phyloP scores from a whole-genome alignment of 176 grass and related monocot species.

The Eremochloa ophiuroides region DNA sequence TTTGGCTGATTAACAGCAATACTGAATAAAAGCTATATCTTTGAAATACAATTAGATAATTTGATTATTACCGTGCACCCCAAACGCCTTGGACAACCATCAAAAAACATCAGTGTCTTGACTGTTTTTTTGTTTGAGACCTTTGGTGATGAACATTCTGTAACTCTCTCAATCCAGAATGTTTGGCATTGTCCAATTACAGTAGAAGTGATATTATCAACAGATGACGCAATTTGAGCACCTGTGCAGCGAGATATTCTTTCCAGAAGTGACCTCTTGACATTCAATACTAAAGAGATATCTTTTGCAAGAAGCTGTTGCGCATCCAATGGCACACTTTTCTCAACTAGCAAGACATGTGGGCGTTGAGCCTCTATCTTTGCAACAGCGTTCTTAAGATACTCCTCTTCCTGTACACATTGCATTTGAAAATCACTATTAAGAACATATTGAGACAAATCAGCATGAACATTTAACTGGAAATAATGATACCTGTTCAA shows the following conservation, averaged over 20 bases:
- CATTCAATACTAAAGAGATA: constrained; percentile 91
- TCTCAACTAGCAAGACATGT: constrained; percentile 95
- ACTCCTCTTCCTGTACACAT: constrained; percentile 69
- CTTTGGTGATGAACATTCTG: constrained; percentile 45
- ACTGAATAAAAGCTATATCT: background rate
- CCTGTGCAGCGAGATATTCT: constrained; percentile 88
- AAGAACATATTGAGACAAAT: constrained; percentile 18
- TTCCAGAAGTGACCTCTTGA: constrained; percentile 86
- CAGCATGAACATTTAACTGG: constrained; percentile 16
- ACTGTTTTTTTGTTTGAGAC: constrained; percentile 55
- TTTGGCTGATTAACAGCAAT: background rate
- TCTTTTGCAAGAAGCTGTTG: constrained; percentile 87
- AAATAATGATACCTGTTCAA: constrained; percentile 60
- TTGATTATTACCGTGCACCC: constrained; percentile 88
- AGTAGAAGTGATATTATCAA: constrained; percentile 53
- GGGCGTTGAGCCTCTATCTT: constrained; percentile 71
- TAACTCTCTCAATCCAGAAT: constrained; percentile 79
- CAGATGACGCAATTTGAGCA: constrained; percentile 70
- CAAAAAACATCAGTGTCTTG: constrained; percentile 98
- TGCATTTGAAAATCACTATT: constrained; percentile 18
- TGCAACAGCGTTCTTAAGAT: constrained; percentile 70
- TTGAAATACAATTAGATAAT: background rate
- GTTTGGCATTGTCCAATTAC: constrained; percentile 73
- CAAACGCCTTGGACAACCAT: constrained; percentile 91
- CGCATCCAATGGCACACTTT: constrained; percentile 80